Base-by-base conservation (phyloP, 2,329 filamentous ascomycete genomes). In the Ophiosphaerella narmari region DNA sequence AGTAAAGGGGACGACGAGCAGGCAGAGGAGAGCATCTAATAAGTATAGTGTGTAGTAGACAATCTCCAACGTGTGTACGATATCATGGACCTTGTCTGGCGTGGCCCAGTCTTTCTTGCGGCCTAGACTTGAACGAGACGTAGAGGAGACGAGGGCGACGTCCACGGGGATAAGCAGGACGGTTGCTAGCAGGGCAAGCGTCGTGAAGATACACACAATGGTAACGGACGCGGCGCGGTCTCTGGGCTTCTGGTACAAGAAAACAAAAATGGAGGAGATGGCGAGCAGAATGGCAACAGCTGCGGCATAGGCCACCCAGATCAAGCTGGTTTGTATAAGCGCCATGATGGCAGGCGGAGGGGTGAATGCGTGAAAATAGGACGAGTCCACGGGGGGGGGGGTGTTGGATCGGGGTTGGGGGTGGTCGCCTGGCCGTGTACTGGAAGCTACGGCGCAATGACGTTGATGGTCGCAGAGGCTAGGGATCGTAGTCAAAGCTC, bases 21-120 rank as follows among this genome's bases (percentile, higher is more conserved):
- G 80, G 68, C 94, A 99, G 9, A 99, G 83, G 5, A 97, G 72
- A 1, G 91, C 90, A 73, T 99, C 94, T 60, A 97, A 78, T 63
- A 90, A 94, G 77, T 97, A 99, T 0, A 99, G 82, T 0, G 86
- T 82, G 74, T 97, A 97, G 77, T 99, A 99, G 49, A 96, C 88
- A 50, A 95, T 82, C 71, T 90, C 90, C 57, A 99, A 81, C 0
- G 90, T 91, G 55, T 85, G 81, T 13, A 93, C 79, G 47, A 97
- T 96, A 55, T 84, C 82, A 56, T 89, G 82, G 52, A 97, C 85
- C 45, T 85, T 85, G 57, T 88, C 84, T 23, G 90, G 89, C 0
- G 90, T 95, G 9, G 94, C 94, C 94, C 94, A 99, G 62, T 93
- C 87, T 74, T 97, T 97, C 78, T 96, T 95, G 41, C 82, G 82